Evolutionary conservation across 2,329 filamentous ascomycete species (phyloP).

Genomic region (Xylariaceae sp.): DNA sequence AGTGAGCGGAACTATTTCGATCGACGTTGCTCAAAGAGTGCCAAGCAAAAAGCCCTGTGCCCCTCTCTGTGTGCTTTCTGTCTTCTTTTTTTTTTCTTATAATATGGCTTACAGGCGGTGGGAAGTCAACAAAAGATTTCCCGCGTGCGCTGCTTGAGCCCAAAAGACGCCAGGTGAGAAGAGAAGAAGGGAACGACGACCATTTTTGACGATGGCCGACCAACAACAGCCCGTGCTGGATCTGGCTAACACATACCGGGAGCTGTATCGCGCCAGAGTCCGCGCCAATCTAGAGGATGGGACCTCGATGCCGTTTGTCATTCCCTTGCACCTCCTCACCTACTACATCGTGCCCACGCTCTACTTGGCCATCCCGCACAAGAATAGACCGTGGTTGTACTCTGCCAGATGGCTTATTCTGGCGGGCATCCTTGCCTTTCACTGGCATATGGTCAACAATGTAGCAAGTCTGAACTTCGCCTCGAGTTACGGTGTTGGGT

Average conservation of each 20-base stretch:
- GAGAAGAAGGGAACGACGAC: not conserved
- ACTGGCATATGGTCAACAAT: slow-evolving; percentile 38
- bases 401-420: slow-evolving; percentile 46
- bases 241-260: slow-evolving; percentile 27
- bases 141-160: not conserved
- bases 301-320: slow-evolving; percentile 42
- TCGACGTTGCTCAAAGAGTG: not conserved
- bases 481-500: slow-evolving; percentile 45
- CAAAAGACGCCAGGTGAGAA: not conserved
- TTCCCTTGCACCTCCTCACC: slow-evolving; percentile 48
- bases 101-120: not conserved
- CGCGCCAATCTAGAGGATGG: slow-evolving; percentile 35
- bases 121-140: not conserved
- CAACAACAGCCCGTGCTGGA: slow-evolving; percentile 18
- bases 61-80: no score
- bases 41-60: not conserved
- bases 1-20: not conserved
- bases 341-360: slow-evolving; percentile 45
- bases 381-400: slow-evolving; percentile 45
- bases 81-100: not conserved
- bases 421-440: slow-evolving; percentile 39
- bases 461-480: slow-evolving; percentile 49
- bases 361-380: slow-evolving; percentile 54
- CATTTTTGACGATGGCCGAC: slow-evolving; percentile 9
- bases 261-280: slow-evolving; percentile 29